Evolutionary conservation across 225 moss, liverwort and hornwort species (phyloP), one percentile per base, ranked within the genome.

Genomic region (Lunularia cruciata): DNA sequence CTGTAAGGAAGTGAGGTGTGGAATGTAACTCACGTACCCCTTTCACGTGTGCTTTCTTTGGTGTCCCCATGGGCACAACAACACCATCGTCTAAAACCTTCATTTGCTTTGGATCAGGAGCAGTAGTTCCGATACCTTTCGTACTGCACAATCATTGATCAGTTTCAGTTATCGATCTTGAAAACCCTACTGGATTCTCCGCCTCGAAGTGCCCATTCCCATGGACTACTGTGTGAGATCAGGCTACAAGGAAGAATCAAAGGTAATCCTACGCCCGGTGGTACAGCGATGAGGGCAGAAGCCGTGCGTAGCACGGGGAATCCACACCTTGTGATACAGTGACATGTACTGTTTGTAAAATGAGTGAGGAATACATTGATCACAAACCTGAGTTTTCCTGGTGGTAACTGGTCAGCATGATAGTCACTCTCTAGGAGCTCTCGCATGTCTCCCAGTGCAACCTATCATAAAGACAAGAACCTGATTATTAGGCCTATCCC

Each of bases 51-150:
- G 38, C 69, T 46, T 46, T 11, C n/a, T 71, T 30, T 42, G 92
- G 89, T 56, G 61, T 63, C 38, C 96, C 96, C 60, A 87, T 72
- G 23, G 92, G 96, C 52, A 98, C 89, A 19, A 91, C 61, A 47
- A 98, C 85, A 49, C 96, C 96, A 81, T 98, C 79, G 35, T 83
- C 78, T n/a, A 92, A 85, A 43, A 75, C 76, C 79, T 79, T 88
- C 76, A 28, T 46, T 30, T 84, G 77, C 23, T 88, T 72, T 18
- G 90, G 77, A 56, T 92, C 72, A 58, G 96, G 96, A 51, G 83
- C 69, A 37, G 72, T 79, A 59, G 8, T 33, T 54, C 96, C 96
- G 8, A 89, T 61, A 43, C 96, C 96, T 69, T 92, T 98, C 16
- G 96, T 98, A 65, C 96, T 98, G 90, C 89, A 90, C 49, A 36